Evolutionary conservation across 768 basidiomycete genomes (phyloP).

Genomic region (Tubosaeta sp.): DNA sequence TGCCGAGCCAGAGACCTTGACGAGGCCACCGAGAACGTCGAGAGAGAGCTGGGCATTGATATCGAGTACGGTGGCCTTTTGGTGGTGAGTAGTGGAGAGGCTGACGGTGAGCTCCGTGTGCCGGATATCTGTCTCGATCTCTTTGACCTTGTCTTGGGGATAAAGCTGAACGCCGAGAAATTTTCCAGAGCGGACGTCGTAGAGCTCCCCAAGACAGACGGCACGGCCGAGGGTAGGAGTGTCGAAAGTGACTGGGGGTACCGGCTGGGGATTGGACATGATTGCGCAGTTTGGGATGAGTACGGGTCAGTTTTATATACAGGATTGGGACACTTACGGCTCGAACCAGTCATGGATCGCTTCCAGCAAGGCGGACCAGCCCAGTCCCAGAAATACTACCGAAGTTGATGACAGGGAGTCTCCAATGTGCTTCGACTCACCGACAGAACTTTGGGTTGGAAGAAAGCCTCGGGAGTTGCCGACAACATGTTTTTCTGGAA

Average conservation of each 20-base stretch:
- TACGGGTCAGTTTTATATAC: neutral
- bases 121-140: neutral
- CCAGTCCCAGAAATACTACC: too few species aligned
- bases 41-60: neutral
- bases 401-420: too few species aligned
- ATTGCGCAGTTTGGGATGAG: neutral
- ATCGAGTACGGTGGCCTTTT: neutral
- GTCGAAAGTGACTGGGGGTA: neutral
- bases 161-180: neutral
- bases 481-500: too few species aligned
- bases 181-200: neutral
- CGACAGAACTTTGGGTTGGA: too few species aligned
- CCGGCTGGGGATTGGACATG: neutral
- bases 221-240: neutral
- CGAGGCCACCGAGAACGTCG: neutral
- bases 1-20: neutral
- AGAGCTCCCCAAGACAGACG: neutral
- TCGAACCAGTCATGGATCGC: too few species aligned
- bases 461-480: too few species aligned
- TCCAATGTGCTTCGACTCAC: too few species aligned
- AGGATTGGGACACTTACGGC: neutral
- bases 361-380: too few species aligned
- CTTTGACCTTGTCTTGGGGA: neutral
- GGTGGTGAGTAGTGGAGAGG: neutral
- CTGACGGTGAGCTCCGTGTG: neutral